Evolutionary conservation across 2,329 filamentous ascomycete species (phyloP).

Genomic region (Xylaria sp.): DNA sequence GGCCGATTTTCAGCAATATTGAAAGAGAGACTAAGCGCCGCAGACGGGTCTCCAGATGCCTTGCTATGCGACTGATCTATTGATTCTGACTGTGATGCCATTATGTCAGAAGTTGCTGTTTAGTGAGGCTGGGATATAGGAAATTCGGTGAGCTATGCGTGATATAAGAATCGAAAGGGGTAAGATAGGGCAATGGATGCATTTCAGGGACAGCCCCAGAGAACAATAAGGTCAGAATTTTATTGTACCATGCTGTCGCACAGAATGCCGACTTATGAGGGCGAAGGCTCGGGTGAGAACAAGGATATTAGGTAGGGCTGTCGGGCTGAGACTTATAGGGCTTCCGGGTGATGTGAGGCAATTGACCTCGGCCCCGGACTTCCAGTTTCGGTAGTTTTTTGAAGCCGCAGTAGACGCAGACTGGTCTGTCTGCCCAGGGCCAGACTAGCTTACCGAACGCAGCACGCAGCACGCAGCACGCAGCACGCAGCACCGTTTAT

Average conservation of each 20-base stretch:
- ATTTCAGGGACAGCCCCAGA: background rate
- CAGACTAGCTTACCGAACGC: conserved; percentile 5
- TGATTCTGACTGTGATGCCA: conserved; percentile 44
- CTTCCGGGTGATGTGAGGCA: conserved; percentile 25
- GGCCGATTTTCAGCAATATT: conserved; percentile 50
- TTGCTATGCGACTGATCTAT: conserved; percentile 17
- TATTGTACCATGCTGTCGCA: conserved; percentile 11
- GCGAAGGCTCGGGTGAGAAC: background rate
- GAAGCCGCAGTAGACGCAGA: background rate
- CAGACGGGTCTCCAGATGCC: conserved; percentile 33
- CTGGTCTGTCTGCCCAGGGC: too few species aligned
- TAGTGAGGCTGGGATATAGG: background rate
- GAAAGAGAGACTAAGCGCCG: conserved; percentile 52
- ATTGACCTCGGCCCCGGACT: conserved; percentile 36
- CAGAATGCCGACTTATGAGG: conserved; percentile 24
- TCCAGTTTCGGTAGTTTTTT: conserved; percentile 33
- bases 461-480: conserved; percentile 2
- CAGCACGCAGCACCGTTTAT: background rate
- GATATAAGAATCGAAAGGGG: background rate
- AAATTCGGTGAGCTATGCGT: background rate
- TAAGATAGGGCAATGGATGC: background rate
- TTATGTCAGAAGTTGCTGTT: conserved; percentile 36
- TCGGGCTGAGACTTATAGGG: conserved; percentile 30
- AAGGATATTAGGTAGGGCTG: background rate
- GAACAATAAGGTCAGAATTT: conserved; percentile 3